These are phyloP conservation scores for Teunomyces pallodes DNA, from an alignment of 805 yeast genomes.

Conservation along the genomic window DNA sequence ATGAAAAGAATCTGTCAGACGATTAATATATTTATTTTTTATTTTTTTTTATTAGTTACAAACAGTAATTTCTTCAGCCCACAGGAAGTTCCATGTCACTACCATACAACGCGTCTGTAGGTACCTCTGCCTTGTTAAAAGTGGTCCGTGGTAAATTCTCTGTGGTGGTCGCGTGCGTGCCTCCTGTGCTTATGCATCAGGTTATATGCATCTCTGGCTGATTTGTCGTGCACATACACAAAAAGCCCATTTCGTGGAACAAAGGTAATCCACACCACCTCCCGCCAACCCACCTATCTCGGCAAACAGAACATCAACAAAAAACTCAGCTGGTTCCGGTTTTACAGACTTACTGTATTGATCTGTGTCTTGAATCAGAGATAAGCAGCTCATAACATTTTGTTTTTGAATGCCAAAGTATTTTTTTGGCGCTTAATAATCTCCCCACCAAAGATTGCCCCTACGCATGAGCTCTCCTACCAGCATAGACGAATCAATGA, in stretches of 20 bases:
- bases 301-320: not conserved
- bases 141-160: too few species aligned
- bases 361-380: not conserved
- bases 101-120: too few species aligned
- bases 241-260: not conserved
- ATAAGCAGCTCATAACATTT: not conserved
- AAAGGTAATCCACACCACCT: not conserved
- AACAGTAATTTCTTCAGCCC: too few species aligned
- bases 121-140: too few species aligned
- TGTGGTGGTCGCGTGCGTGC: too few species aligned
- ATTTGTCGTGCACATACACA: not conserved
- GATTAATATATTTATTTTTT: not conserved
- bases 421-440: slow-evolving; percentile 1
- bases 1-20: not conserved
- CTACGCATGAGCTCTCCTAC: slow-evolving; percentile 20
- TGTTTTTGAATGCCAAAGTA: not conserved
- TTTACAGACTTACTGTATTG: not conserved
- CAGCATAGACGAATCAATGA: slow-evolving; percentile 12
- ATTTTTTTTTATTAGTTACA: too few species aligned
- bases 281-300: not conserved
- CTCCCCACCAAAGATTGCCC: not conserved
- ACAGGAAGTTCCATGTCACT: too few species aligned
- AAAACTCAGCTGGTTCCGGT: not conserved
- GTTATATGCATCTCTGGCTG: not conserved
- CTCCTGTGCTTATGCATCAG: not conserved